phyloP scores from a whole-genome alignment of 2,329 filamentous ascomycete species.

The Alternaria triticina region DNA sequence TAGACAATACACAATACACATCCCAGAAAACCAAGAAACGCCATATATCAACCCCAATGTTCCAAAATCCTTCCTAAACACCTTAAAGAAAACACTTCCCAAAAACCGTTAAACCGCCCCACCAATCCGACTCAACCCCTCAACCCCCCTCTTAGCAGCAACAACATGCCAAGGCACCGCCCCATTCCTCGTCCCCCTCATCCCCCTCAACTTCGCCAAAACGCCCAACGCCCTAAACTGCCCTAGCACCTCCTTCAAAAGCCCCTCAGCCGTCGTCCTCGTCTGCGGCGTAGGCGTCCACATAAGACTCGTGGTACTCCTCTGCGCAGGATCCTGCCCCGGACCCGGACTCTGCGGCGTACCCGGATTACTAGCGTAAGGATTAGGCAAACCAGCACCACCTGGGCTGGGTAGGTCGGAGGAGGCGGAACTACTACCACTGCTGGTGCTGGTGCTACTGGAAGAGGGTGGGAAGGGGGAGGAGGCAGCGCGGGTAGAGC shows the following conservation, averaged over 20 bases:
- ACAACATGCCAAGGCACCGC: constrained; percentile 81
- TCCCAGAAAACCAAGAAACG: background rate
- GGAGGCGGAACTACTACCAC: constrained; percentile 4
- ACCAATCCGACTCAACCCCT: constrained; percentile 57
- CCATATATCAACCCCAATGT: background rate
- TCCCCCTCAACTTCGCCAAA: constrained; percentile 70
- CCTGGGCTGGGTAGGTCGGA: constrained; percentile 33
- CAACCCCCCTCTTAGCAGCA: constrained; percentile 71
- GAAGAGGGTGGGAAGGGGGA: constrained; percentile 29
- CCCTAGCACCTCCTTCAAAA: constrained; percentile 73
- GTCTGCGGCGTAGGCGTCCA: constrained; percentile 43
- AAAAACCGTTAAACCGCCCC: background rate
- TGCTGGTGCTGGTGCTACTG: background rate
- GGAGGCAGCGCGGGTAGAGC: constrained; percentile 41
- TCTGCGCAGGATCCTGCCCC: constrained; percentile 2
- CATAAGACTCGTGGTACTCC: constrained; percentile 37
- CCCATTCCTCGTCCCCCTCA: constrained; percentile 61
- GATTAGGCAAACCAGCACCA: constrained; percentile 1
- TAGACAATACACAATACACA: background rate
- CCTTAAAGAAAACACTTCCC: background rate
- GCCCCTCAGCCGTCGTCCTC: constrained; percentile 59
- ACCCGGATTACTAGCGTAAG: constrained; percentile 4
- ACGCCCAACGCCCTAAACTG: constrained; percentile 73
- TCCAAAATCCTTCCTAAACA: background rate
- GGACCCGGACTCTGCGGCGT: constrained; percentile 17